Evolutionary conservation across 768 basidiomycete genomes (phyloP), one percentile per base, ranked within the genome.

Genomic region (Panaeolus papilionaceus): DNA sequence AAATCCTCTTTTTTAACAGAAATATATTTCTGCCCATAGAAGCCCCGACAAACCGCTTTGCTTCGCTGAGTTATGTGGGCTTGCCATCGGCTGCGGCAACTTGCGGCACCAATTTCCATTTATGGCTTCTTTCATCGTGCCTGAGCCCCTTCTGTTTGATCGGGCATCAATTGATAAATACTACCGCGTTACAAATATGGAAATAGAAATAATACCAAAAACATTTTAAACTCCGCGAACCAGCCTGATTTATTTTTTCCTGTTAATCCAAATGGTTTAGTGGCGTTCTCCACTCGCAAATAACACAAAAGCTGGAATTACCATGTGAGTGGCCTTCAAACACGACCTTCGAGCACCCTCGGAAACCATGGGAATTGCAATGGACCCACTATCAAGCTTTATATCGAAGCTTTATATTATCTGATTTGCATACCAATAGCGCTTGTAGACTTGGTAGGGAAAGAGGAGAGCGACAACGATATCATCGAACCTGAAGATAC

Each of bases 151-250:
- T 82, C 78, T 78, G 77, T 82, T 58, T 88, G 87, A 88, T 88
- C 87, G 85, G 86, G 82, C 85, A 88, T 88, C 87, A 88, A 80
- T 72, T 74, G 74, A 76, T 62, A 73, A 75, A 70, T 74, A 67
- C 71, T 77, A 76, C 80, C 81, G 79, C 75, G 77, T 45, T 67
- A 65, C 69, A 68, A 69, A 71, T 66, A 61, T 61, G 69, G 72
- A 61, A 62, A 40, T 37, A 58, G 37, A 62, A 45, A 71, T 68
- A 66, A 64, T 54, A 28, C 49, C n/a, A 66, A 65, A 51, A 44
- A 33, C 18, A 64, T 64, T 71, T 78, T 77, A 71, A 68, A 74
- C 75, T 76, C 79, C 76, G 76, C 76, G 75, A 77, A 67, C 68
- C 66, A 68, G 62, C 49, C 26, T 28, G 65, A 67, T 62, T 20